Percentiles rank a stretch among this genome's conserved stretches.
Evolutionary conservation across 106 monocot species (phyloP).

Genomic region (Phalaenopsis aphrodite): DNA sequence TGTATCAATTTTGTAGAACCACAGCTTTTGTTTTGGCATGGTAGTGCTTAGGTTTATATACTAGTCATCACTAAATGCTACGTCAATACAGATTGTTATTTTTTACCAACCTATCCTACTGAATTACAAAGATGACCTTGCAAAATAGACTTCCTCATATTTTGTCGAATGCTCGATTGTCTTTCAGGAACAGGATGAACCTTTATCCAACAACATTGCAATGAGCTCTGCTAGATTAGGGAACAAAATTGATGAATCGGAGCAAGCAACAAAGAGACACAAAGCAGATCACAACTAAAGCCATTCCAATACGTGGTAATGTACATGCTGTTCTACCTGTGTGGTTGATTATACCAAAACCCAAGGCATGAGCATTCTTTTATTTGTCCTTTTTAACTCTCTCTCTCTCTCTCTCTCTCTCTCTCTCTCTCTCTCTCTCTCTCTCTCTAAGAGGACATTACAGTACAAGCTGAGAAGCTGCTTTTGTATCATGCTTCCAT

Average conservation of each 20-base stretch:
- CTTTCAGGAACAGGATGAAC: conserved; percentile 1
- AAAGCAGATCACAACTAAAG: conserved; percentile 3
- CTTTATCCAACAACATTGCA: background rate
- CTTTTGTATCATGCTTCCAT: background rate
- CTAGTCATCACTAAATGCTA: no score
- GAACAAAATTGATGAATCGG: background rate
- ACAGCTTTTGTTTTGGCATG: no score
- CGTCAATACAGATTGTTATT: no score
- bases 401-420: background rate
- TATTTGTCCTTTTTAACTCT: background rate
- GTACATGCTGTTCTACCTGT: conserved; percentile 8
- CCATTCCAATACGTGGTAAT: background rate
- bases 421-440: background rate
- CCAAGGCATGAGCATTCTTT: conserved; percentile 6
- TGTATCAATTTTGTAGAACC: no score
- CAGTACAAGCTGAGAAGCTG: background rate
- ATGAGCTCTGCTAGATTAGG: conserved; percentile 1
- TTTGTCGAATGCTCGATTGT: no score
- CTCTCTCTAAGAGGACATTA: background rate
- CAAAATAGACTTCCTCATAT: no score
- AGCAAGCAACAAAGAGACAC: conserved; percentile 6
- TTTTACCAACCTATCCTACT: no score
- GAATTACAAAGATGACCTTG: no score
- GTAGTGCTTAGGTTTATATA: no score
- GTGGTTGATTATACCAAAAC: conserved; percentile 3